Base-by-base conservation (phyloP, 2,329 filamentous ascomycete species). In the Thelonectria discophora region DNA sequence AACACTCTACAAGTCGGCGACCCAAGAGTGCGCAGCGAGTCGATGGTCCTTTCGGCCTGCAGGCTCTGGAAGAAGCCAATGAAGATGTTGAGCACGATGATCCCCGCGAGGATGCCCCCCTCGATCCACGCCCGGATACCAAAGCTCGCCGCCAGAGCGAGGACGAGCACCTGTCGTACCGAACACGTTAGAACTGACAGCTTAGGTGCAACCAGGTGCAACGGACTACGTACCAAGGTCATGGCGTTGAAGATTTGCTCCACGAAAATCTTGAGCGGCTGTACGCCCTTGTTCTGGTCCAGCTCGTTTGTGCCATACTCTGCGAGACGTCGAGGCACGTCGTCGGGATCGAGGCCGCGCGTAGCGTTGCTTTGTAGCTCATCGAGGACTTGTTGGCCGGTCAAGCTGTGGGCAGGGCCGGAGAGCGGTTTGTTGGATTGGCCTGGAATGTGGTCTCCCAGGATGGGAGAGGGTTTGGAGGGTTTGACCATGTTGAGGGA, bases 241-340 rank as follows among this genome's bases (percentile, higher is more conserved):
- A 88, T 87, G 11, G 85, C 85, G 72, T 88, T 88, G 59, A 81
- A 81, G 34, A 87, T 73, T 69, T 88, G 86, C 30, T 83, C 80
- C 17, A 86, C 65, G n/a, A 88, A 74, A 45, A 88, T 87, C 72
- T 87, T 87, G 48, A 80, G 57, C 79, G 82, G 72, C 76, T 77
- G 82, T 30, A 89, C 84, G 5, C 82, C 72, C 53, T 71, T 69
- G 15, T 69, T 72, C 18, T 75, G 67, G 7, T 69, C 84, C 3
- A 90, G 78, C 58, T 87, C 82, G 68, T 89, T 89, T 20, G 77
- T 71, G 7, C 87, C 87, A 76, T 82, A 83, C 52, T 84, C 74
- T n/a, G 79, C 76, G 6, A 86, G 71, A 12, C 86, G 79, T 20
- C 75, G 69, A 51, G 79, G 76, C 5, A 83, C 86, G 49, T 88